Evolutionary conservation across 2,329 filamentous ascomycete species (phyloP).

Genomic region (Cordyceps militaris): DNA sequence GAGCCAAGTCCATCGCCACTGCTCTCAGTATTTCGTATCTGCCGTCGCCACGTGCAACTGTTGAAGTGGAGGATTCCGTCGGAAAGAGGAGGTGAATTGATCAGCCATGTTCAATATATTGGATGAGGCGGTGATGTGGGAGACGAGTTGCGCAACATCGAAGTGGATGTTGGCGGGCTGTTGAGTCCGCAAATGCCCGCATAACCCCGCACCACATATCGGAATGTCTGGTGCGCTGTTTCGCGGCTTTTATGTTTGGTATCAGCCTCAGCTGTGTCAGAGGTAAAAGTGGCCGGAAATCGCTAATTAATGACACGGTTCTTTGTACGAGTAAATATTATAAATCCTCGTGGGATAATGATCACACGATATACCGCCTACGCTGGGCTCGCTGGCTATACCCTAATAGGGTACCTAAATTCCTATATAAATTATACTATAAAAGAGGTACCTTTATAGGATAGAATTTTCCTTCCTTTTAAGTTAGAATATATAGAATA

Average conservation of each 20-base stretch:
- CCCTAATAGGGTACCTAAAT: no score
- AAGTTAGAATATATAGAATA: no score
- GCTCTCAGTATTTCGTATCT: neutral
- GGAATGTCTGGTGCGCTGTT: neutral
- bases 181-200: neutral
- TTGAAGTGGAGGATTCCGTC: neutral
- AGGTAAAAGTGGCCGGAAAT: no score
- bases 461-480: no score
- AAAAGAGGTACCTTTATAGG: no score
- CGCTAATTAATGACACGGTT: no score
- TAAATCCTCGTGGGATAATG: no score
- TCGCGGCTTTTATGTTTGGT: neutral
- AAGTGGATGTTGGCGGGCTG: neutral
- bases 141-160: neutral
- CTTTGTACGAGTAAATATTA: no score
- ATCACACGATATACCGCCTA: no score
- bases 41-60: neutral
- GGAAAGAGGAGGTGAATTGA: neutral
- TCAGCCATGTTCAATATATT: neutral
- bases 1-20: neutral
- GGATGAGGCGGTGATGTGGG: neutral
- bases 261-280: neutral
- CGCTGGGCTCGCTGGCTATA: no score
- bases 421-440: no score
- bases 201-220: neutral